These are phyloP conservation scores for Yamadazyma takamatsuzukensis DNA, from an alignment of 805 yeast species.

Conservation along the genomic window DNA sequence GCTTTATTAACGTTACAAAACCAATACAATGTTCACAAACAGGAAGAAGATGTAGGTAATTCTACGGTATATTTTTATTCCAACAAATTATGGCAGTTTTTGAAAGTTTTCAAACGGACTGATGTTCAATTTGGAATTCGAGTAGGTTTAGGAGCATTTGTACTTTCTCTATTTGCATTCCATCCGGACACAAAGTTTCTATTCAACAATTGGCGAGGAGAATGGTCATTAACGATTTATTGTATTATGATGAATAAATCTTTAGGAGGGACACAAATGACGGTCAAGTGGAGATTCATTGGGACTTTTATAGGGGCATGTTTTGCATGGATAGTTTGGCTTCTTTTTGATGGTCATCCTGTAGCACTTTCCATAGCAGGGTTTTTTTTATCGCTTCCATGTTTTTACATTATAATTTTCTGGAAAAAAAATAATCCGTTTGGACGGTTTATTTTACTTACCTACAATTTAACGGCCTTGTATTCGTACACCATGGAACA, in stretches of 20 bases:
- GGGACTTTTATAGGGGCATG: slow-evolving; percentile 76
- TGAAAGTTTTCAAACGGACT: slow-evolving; percentile 52
- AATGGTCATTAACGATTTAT: slow-evolving; percentile 81
- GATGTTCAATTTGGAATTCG: slow-evolving; percentile 78
- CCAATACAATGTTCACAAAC: slow-evolving; percentile 16
- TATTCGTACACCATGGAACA: slow-evolving; percentile 68
- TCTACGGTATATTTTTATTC: slow-evolving; percentile 7
- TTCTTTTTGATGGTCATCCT: slow-evolving; percentile 51
- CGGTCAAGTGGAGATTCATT: slow-evolving; percentile 66
- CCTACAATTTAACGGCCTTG: slow-evolving; percentile 75
- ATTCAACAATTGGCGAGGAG: slow-evolving; percentile 70
- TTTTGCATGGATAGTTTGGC: slow-evolving; percentile 60
- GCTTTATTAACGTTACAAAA: slow-evolving; percentile 29
- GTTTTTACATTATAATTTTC: slow-evolving; percentile 55
- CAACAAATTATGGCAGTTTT: slow-evolving; percentile 43
- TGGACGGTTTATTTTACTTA: slow-evolving; percentile 67
- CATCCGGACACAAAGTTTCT: slow-evolving; percentile 48
- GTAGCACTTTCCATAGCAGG: slow-evolving; percentile 49
- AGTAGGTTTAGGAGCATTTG: slow-evolving; percentile 74
- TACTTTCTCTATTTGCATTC: slow-evolving; percentile 65
- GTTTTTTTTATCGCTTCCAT: slow-evolving; percentile 43
- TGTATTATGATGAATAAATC: slow-evolving; percentile 83
- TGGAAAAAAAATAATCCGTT: slow-evolving; percentile 65
- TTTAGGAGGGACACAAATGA: slow-evolving; percentile 79
- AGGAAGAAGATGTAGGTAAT: slow-evolving; percentile 3